Evolutionary conservation across 495 filamentous ascomycete species (phyloP).

Genomic region (Hypomontagnella monticulosa): DNA sequence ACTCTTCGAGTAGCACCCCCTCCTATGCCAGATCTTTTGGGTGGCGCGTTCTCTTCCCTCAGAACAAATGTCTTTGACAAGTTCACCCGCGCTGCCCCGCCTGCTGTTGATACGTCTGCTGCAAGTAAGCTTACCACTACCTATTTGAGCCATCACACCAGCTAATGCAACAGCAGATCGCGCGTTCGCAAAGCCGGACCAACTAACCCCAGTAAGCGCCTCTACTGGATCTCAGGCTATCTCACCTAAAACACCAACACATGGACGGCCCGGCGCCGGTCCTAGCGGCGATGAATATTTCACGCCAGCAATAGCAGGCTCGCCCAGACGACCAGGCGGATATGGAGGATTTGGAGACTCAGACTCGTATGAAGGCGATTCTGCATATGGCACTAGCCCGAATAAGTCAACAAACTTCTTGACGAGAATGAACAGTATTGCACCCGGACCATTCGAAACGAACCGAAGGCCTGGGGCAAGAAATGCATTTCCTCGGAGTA

Average conservation of each 20-base stretch:
- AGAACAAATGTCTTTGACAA: slow-evolving; percentile 50
- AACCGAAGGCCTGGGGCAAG: slow-evolving; percentile 40
- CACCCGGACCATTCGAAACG: slow-evolving; percentile 71
- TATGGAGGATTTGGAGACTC: slow-evolving; percentile 56
- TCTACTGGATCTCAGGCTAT: slow-evolving; percentile 64
- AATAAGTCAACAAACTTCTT: slow-evolving; percentile 60
- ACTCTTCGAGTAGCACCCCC: slow-evolving; percentile 46
- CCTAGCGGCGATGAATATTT: slow-evolving; percentile 50
- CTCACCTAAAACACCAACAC: slow-evolving; percentile 64
- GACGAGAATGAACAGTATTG: slow-evolving; percentile 71
- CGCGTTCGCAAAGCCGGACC: slow-evolving; percentile 64
- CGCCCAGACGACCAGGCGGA: slow-evolving; percentile 49
- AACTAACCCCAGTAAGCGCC: slow-evolving; percentile 69
- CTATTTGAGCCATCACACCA: slow-evolving; percentile 9
- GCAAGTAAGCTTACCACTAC: slow-evolving; percentile 61
- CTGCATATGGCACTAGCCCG: slow-evolving; percentile 46
- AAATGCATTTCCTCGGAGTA: slow-evolving; percentile 37
- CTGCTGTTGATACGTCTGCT: slow-evolving; percentile 65
- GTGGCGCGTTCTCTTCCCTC: slow-evolving; percentile 40
- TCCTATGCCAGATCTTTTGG: slow-evolving; percentile 51
- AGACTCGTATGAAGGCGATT: slow-evolving; percentile 62
- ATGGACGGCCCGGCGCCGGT: slow-evolving; percentile 49
- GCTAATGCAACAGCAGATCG: slow-evolving; percentile 63
- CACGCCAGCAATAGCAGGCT: slow-evolving; percentile 48
- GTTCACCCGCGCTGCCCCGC: slow-evolving; percentile 50